Evolutionary conservation across 1,284 basidiomycete genomes (phyloP).

Genomic region (Mycena citricolor): DNA sequence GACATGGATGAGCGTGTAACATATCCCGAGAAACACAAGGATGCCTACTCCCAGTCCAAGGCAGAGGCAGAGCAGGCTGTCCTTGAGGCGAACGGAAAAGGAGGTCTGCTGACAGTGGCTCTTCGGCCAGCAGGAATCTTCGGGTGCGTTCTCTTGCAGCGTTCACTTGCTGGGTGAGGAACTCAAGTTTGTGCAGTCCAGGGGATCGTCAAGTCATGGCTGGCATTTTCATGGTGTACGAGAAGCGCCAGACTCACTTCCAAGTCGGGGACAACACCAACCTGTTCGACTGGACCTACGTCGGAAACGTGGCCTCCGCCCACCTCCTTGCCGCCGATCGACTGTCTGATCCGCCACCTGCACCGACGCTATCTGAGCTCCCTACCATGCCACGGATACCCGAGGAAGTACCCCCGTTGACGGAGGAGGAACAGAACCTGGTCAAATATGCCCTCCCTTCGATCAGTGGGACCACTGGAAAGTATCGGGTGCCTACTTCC

Average conservation of each 20-base stretch:
- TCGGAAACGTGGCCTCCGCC: constrained; percentile 92
- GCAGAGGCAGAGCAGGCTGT: constrained; percentile 85
- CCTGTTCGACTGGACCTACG: constrained; percentile 96
- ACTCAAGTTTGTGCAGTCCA: constrained; percentile 53
- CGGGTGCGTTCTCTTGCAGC: constrained; percentile 54
- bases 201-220: constrained; percentile 87
- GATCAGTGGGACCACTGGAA: constrained; percentile 63
- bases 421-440: constrained; percentile 42
- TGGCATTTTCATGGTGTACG: constrained; percentile 79
- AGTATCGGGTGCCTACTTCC: constrained; percentile 72
- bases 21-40: constrained; percentile 74
- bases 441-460: constrained; percentile 61
- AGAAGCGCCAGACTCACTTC: constrained; percentile 84
- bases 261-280: constrained; percentile 94
- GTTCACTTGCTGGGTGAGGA: constrained; percentile 2
- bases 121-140: constrained; percentile 93
- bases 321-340: constrained; percentile 92
- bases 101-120: constrained; percentile 86
- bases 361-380: constrained; percentile 34
- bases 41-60: constrained; percentile 97
- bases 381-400: constrained; percentile 37
- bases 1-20: constrained; percentile 88
- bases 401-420: constrained; percentile 40
- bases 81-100: constrained; percentile 80
- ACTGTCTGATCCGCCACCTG: constrained; percentile 52